Evolutionary conservation across 2,329 filamentous ascomycete genomes (phyloP).

Genomic region (Ophiosphaerella narmari): DNA sequence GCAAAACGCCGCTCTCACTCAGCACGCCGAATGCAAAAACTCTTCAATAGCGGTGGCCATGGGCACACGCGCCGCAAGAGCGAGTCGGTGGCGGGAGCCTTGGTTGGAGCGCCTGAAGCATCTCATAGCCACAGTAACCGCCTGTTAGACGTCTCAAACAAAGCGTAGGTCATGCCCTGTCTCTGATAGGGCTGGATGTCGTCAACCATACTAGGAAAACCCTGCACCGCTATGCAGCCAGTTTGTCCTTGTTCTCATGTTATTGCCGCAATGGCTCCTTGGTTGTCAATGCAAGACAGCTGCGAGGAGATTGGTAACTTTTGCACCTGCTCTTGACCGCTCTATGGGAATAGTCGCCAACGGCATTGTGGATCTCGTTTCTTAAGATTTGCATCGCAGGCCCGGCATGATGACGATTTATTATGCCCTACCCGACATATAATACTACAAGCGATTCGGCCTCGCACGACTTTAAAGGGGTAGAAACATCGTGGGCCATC

Average conservation of each 20-base stretch:
- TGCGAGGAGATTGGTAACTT: background rate
- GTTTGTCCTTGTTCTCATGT: slow-evolving; percentile 6
- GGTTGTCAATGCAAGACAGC: slow-evolving; percentile 2
- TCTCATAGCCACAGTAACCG: slow-evolving; percentile 25
- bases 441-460: slow-evolving; percentile 13
- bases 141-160: slow-evolving; percentile 32
- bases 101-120: slow-evolving; percentile 24
- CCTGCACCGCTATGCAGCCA: slow-evolving; percentile 15
- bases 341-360: slow-evolving; percentile 5
- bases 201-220: slow-evolving; percentile 6
- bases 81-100: slow-evolving; percentile 23
- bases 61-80: background rate
- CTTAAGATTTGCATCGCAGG: slow-evolving; percentile 14
- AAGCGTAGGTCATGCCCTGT: slow-evolving; percentile 19
- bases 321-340: slow-evolving; percentile 1
- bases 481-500: slow-evolving; percentile 16
- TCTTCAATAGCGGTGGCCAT: slow-evolving; percentile 12
- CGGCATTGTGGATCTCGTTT: slow-evolving; percentile 11
- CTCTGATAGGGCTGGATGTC: slow-evolving; percentile 26
- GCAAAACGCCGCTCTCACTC: slow-evolving; percentile 22
- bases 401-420: slow-evolving; percentile 33
- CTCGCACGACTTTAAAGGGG: slow-evolving; percentile 23
- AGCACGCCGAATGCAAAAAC: slow-evolving; percentile 17
- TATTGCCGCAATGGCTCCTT: slow-evolving; percentile 1
- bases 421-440: slow-evolving; percentile 27